Percentiles rank a stretch among this genome's conserved stretches.
Conservation (phyloP, 2,329 filamentous ascomycete genomes). For the Curvularia hawaiiensis region DNA sequence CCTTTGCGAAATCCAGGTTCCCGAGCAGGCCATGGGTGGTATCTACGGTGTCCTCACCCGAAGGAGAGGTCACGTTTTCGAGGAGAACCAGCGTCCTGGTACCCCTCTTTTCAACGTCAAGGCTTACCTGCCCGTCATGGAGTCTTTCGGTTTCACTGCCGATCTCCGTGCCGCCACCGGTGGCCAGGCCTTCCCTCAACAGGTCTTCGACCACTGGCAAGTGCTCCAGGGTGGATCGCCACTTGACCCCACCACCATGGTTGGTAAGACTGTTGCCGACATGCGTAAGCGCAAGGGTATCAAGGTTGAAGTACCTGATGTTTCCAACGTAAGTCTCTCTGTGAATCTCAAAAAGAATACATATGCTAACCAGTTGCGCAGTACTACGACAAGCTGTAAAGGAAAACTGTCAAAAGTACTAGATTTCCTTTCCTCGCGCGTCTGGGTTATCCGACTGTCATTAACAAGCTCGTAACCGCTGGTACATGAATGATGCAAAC, state of each 20-base stretch:
- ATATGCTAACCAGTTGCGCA: constrained; percentile 56
- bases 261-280: constrained; percentile 79
- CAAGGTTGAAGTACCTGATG: constrained; percentile 91
- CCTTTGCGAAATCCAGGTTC: constrained; percentile 99
- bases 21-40: constrained; percentile 98
- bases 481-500: constrained; percentile 42
- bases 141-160: constrained; percentile 98
- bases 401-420: constrained; percentile 51
- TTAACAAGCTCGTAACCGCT: constrained; percentile 44
- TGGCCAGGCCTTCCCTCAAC: constrained; percentile 98
- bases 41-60: constrained; percentile 99
- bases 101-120: constrained; percentile 99
- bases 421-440: constrained; percentile 50
- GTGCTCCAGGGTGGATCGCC: constrained; percentile 91
- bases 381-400: constrained; percentile 99
- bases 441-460: constrained; percentile 41
- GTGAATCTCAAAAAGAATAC: not conserved
- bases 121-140: constrained; percentile 94
- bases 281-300: constrained; percentile 99
- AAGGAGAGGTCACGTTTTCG: constrained; percentile 98
- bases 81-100: constrained; percentile 96
- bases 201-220: constrained; percentile 99
- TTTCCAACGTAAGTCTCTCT: constrained; percentile 82
- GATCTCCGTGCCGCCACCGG: constrained; percentile 92
- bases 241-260: constrained; percentile 80